Base-by-base conservation (phyloP, 257 asterid species). In the Mitragyna speciosa region DNA sequence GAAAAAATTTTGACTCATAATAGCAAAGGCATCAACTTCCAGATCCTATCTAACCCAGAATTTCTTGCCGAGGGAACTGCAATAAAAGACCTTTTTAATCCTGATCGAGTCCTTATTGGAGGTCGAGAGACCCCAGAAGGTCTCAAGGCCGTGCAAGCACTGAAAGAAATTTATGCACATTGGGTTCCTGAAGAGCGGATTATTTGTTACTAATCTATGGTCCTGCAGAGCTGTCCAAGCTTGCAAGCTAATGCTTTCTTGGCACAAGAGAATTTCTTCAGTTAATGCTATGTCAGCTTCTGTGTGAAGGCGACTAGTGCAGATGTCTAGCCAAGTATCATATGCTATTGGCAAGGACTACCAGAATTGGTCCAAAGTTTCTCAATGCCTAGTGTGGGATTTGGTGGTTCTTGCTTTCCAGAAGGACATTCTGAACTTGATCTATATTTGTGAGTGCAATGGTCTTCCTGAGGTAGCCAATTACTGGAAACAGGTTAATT, bases 221-320 rank as follows among this genome's bases (percentile, higher is more conserved):
- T 93, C 97, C 97, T 1, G 97, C 97, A 9, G 97, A 93, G 90
- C 97, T 93, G 79, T 93, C 97, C 36, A 93, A 93, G 88, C 93
- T 93, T 61, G 97, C 97, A 19, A 19, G 97, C 97, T 54, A 93
- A 93, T 79, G 97, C 97, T 28, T 94, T 94, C 90, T 80, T 94
- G 87, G 98, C 98, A 22, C 98, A 94, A 76, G n/a, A 90, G 98
- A 81, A 94, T 94, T 88, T 94, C 98, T 12, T 94, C 98, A 0
- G 98, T 94, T 54, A 92, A 92, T 69, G 97, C 97, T 79, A 92
- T 92, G 97, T 92, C 97, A 43, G 97, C 97, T 33, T 33, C 96
- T 92, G 63, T 92, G 97, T 77, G 97, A 92, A 92, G 85, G 97
- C 97, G 59, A 92, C 97, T 49, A 96, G 97, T 7, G 97, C 97